Conservation (phyloP, 768 basidiomycete genomes). For the Trichaptum fuscoviolaceum region DNA sequence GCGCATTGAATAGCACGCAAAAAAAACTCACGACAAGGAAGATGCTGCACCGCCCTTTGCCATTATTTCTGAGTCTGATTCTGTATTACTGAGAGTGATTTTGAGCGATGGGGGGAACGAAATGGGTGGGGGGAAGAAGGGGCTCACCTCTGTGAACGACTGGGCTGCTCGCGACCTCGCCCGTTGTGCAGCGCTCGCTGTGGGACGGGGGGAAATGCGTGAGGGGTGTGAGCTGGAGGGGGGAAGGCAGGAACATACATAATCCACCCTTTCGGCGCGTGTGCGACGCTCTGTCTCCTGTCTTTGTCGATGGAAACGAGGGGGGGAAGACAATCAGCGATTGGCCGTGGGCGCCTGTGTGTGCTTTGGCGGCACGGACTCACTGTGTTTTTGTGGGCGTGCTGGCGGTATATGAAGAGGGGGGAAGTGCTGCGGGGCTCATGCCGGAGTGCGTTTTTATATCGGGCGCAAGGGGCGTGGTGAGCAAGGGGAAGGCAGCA, state of each 20-base stretch:
- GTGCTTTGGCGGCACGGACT: neutral
- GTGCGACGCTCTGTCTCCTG: neutral
- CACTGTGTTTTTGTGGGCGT: neutral
- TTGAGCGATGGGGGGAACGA: neutral
- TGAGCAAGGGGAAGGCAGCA: neutral
- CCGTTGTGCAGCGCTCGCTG: neutral
- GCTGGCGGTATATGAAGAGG: neutral
- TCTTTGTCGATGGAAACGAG: neutral
- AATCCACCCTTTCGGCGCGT: neutral
- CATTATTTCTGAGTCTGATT: neutral
- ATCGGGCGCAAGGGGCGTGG: neutral
- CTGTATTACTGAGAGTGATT: neutral
- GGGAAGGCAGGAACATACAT: neutral
- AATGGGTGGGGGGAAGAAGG: too few relatives aligned
- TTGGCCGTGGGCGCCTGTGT: neutral
- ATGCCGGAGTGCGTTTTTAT: neutral
- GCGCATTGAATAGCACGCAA: neutral
- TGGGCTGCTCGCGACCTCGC: neutral
- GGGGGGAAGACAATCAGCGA: neutral
- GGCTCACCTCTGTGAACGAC: neutral
- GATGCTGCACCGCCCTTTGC: neutral
- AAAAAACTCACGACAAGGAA: neutral
- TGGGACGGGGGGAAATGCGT: slow-evolving; percentile 5
- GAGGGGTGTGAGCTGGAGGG: neutral
- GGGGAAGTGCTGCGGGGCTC: neutral